phyloP scores from a whole-genome alignment of 129 eudicot genomes.

The Chrysanthemum lavandulifolium region DNA sequence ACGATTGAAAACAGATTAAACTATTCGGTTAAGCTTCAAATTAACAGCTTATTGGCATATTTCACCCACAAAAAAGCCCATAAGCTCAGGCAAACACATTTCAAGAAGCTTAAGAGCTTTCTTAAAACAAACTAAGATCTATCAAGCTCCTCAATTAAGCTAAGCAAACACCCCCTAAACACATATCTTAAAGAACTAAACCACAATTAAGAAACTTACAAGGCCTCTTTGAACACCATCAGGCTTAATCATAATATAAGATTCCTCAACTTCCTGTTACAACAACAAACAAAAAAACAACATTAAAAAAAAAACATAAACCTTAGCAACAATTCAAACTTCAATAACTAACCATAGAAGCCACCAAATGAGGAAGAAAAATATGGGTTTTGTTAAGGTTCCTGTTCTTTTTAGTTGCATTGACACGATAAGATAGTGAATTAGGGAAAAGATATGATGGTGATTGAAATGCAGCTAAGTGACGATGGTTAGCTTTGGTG shows the following conservation, averaged over 20 bases:
- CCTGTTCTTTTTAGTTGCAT: constrained; percentile 31
- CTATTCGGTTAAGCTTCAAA: too few relatives aligned
- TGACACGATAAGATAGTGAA: constrained; percentile 34
- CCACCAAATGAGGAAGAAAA: constrained; percentile 79
- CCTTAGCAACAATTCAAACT: background rate
- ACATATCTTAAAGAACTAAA: constrained; percentile 2
- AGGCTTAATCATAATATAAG: constrained; percentile 95
- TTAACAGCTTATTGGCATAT: too few relatives aligned
- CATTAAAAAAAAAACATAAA: background rate
- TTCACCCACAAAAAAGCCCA: too few relatives aligned
- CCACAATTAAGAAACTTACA: constrained; percentile 39
- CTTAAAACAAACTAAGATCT: too few relatives aligned
- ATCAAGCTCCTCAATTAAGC: too few relatives aligned
- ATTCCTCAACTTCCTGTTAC: constrained; percentile 69
- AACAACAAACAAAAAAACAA: background rate
- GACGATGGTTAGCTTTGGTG: constrained; percentile 35
- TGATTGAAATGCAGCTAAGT: constrained; percentile 62
- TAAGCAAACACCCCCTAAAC: too few relatives aligned
- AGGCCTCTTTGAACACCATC: constrained; percentile 99
- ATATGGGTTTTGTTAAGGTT: constrained; percentile 43
- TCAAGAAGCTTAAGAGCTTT: too few relatives aligned
- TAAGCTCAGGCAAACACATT: too few relatives aligned
- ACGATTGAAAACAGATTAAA: too few relatives aligned
- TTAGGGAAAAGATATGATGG: constrained; percentile 49
- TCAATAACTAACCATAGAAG: constrained; percentile 50